Evolutionary conservation across 2,329 filamentous ascomycete species (phyloP), one percentile per base, ranked within the genome.

Genomic region (Dactylellina haptotyla): DNA sequence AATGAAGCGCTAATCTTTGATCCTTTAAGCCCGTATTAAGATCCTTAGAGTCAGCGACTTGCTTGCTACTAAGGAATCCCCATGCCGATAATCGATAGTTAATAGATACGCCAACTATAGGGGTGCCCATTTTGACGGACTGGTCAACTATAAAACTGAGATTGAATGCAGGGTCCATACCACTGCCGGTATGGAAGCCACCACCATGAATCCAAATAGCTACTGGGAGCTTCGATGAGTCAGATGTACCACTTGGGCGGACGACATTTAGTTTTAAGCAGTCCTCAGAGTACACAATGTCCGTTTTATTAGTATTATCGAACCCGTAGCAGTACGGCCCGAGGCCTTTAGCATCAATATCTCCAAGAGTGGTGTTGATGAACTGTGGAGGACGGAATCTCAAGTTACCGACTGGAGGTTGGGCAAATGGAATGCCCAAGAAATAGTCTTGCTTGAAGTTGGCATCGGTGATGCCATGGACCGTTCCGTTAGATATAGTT

Each of bases 11-110:
- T 10, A 84, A 77, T 66, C 84, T 83, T 79, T 90, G 88, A 77
- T 90, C 88, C 75, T 84, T 83, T 70, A 90, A 80, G 0, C 89
- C 89, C 18, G 89, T 80, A 76, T 92, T 92, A 2, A 83, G 81
- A 34, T 81, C 80, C 1, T 84, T 83, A 23, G 80, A 77, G n/a
- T 76, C 79, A 3, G 80, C 79, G 30, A 86, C 77, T 76, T 80
- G 82, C 79, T 75, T 82, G 77, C 82, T 82, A 64, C 81, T 82
- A 14, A 87, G 77, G 77, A 86, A 87, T 4, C 86, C 85, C 80
- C 83, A 86, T 32, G 81, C 81, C 2, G 81, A 81, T 23, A 85
- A 80, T 5, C 85, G 81, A 73, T 87, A 87, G 76, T 86, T 86
- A 75, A 87, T 81, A 48, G 81, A 83, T 1, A 87, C 84, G 0